phyloP scores from a whole-genome alignment of 805 yeast genomes.

The Candida boleticola region DNA sequence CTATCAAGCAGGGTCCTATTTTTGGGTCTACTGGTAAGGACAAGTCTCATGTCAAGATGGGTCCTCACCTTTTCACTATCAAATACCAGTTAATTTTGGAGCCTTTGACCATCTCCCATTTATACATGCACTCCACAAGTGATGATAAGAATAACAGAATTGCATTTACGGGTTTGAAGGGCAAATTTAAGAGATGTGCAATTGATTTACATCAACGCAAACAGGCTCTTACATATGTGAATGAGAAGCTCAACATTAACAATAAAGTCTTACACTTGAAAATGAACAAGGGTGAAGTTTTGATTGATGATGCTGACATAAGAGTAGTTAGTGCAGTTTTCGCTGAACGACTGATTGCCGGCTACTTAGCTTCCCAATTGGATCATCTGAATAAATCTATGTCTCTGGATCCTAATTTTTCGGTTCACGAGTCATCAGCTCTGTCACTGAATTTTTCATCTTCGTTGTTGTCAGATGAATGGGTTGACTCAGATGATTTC shows the following conservation, averaged over 20 bases:
- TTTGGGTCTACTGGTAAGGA: conserved; percentile 19
- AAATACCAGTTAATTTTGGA: conserved; percentile 41
- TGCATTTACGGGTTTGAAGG: conserved; percentile 40
- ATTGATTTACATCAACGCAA: conserved; percentile 42
- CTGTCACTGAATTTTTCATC: not conserved
- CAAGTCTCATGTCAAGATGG: conserved; percentile 32
- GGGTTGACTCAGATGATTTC: conserved; percentile 80
- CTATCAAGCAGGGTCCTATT: conserved; percentile 34
- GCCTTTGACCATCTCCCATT: conserved; percentile 38
- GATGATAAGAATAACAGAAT: conserved; percentile 22
- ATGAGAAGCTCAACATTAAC: conserved; percentile 34
- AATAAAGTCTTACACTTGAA: conserved; percentile 49
- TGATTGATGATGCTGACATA: conserved; percentile 65
- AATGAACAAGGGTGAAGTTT: conserved; percentile 67
- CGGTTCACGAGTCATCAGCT: not conserved
- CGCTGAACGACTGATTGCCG: conserved; percentile 47
- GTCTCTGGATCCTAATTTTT: not conserved
- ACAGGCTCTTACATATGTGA: conserved; percentile 34
- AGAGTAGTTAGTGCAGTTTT: conserved; percentile 65
- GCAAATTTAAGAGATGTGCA: conserved; percentile 29
- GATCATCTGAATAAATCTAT: not conserved
- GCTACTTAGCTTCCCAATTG: conserved; percentile 20
- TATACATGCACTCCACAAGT: conserved; percentile 28
- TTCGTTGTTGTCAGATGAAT: conserved; percentile 18
- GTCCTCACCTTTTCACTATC: conserved; percentile 39